phyloP scores from a whole-genome alignment of 192 early-diverging fungal species.

The Coemansia aciculifera region DNA sequence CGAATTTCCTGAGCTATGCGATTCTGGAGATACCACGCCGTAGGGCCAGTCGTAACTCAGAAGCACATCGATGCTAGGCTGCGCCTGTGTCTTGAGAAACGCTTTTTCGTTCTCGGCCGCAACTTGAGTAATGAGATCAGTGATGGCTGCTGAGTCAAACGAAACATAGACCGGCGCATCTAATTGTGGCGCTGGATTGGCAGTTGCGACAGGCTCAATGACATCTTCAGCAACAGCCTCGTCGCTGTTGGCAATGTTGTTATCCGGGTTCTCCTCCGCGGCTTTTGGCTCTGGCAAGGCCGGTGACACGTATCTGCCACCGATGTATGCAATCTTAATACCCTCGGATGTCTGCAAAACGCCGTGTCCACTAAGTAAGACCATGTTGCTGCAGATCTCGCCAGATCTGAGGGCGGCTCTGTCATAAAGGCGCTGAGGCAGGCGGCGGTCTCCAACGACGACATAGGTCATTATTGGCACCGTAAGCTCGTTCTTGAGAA shows the following conservation, averaged over 20 bases:
- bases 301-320: slow-evolving; percentile 31
- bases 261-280: not conserved
- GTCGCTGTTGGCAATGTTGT: not conserved
- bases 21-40: slow-evolving; percentile 27
- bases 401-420: slow-evolving; percentile 60
- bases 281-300: not conserved
- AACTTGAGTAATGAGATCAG: slow-evolving; percentile 25
- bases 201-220: not conserved
- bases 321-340: slow-evolving; percentile 49
- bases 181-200: not conserved
- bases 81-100: slow-evolving; percentile 29
- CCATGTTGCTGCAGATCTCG: slow-evolving; percentile 76
- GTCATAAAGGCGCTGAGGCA: slow-evolving; percentile 60
- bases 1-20: not conserved
- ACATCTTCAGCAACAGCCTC: not conserved
- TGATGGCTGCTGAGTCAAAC: slow-evolving; percentile 26
- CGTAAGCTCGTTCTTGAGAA: slow-evolving; percentile 60
- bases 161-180: slow-evolving; percentile 2
- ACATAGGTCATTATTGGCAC: slow-evolving; percentile 78
- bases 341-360: slow-evolving; percentile 52
- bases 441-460: slow-evolving; percentile 63
- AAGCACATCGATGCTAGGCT: slow-evolving; percentile 70
- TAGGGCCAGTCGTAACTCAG: slow-evolving; percentile 83
- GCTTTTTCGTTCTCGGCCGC: slow-evolving; percentile 43
- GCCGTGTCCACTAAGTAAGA: slow-evolving; percentile 63